These are phyloP conservation scores for Penicillium glabrum DNA, from an alignment of 2,329 filamentous ascomycete species.

Conservation along the genomic window DNA sequence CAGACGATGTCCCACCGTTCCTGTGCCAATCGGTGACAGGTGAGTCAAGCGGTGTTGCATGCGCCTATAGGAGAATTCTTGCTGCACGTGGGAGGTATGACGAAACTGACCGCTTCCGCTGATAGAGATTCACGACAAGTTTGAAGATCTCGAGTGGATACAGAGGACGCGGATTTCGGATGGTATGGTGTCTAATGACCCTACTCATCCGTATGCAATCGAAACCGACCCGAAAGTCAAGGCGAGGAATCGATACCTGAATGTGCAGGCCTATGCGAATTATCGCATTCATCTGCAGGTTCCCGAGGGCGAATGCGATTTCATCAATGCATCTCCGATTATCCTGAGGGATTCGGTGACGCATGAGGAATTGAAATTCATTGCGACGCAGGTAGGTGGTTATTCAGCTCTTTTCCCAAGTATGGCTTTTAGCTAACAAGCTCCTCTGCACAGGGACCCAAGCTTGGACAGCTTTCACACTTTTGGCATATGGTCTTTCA, in stretches of 20 bases:
- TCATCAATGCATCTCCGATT: conserved; percentile 80
- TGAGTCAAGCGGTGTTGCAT: conserved; percentile 29
- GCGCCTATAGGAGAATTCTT: conserved; percentile 16
- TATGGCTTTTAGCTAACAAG: neutral
- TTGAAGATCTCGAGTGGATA: conserved; percentile 61
- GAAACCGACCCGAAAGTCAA: conserved; percentile 58
- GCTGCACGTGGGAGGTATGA: conserved; percentile 14
- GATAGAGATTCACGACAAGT: conserved; percentile 60
- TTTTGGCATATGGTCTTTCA: conserved; percentile 96
- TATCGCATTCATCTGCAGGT: conserved; percentile 82
- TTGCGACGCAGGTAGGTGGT: conserved; percentile 72
- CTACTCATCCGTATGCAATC: conserved; percentile 58
- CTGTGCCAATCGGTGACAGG: conserved; percentile 39
- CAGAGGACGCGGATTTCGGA: conserved; percentile 56
- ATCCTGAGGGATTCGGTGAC: conserved; percentile 54
- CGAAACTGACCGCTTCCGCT: conserved; percentile 14
- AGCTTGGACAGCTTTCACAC: conserved; percentile 70
- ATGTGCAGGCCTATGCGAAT: conserved; percentile 86
- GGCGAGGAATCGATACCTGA: conserved; percentile 77
- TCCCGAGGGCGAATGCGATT: conserved; percentile 69
- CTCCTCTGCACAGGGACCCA: conserved; percentile 63
- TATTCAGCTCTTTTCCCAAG: neutral
- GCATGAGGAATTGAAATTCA: conserved; percentile 61
- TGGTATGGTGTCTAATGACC: conserved; percentile 44
- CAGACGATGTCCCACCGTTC: conserved; percentile 38